Conservation (phyloP, 2,329 filamentous ascomycete species). For the Paracorniculantispora psalliotae region DNA sequence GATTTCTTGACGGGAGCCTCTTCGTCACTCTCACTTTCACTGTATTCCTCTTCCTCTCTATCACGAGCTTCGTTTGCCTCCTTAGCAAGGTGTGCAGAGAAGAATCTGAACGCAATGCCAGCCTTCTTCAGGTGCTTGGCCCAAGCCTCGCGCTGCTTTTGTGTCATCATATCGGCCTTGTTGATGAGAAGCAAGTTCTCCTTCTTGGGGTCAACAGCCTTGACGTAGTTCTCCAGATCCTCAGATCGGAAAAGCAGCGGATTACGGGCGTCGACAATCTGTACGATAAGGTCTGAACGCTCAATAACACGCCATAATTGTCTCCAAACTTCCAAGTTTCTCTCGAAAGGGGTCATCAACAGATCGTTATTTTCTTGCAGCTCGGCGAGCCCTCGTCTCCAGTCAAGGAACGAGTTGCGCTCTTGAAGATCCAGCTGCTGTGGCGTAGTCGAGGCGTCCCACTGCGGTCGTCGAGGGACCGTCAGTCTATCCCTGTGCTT, state of each 20-base stretch:
- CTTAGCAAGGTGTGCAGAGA: conserved; percentile 88
- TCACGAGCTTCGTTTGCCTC: conserved; percentile 74
- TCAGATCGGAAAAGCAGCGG: conserved; percentile 91
- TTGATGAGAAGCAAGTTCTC: conserved; percentile 91
- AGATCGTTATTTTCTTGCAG: conserved; percentile 91
- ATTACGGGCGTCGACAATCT: conserved; percentile 97
- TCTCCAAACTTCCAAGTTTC: conserved; percentile 96
- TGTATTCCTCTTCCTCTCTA: conserved; percentile 35
- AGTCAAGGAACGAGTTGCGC: conserved; percentile 75
- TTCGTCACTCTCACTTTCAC: conserved; percentile 31
- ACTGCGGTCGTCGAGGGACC: conserved; percentile 82
- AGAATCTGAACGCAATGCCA: conserved; percentile 88
- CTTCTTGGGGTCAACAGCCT: conserved; percentile 83
- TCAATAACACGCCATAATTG: conserved; percentile 98
- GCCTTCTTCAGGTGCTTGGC: conserved; percentile 77
- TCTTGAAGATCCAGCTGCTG: conserved; percentile 75
- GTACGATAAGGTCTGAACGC: conserved; percentile 88
- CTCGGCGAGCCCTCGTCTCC: conserved; percentile 86
- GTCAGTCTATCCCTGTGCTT: conserved; percentile 75
- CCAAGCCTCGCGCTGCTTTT: conserved; percentile 76
- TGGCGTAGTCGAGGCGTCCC: conserved; percentile 81
- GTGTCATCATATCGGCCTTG: conserved; percentile 98
- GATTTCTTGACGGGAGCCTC: conserved; percentile 21
- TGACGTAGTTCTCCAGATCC: conserved; percentile 89
- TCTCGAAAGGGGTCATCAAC: conserved; percentile 95